Evolutionary conservation across 257 asterid genomes (phyloP).

Genomic region (Plantago elongata): DNA sequence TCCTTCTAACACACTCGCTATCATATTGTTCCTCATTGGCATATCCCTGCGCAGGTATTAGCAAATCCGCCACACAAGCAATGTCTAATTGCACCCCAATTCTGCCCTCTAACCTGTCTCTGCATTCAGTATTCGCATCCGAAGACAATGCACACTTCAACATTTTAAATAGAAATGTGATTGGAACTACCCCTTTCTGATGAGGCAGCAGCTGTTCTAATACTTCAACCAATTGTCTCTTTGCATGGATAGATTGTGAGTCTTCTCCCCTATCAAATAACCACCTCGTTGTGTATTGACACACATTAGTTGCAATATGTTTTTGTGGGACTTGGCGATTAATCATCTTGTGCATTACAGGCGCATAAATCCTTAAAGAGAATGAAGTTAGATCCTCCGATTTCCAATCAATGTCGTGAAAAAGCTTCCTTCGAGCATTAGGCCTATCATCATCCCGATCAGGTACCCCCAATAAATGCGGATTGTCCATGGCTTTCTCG

Average conservation of each 20-base stretch:
- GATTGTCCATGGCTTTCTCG: conserved; percentile 39
- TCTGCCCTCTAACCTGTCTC: conserved; percentile 41
- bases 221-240: conserved; percentile 55
- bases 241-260: conserved; percentile 17
- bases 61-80: conserved; percentile 46
- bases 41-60: conserved; percentile 59
- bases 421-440: conserved; percentile 54
- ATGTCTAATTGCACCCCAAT: conserved; percentile 63
- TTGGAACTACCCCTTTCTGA: conserved; percentile 33
- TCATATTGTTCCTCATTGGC: conserved; percentile 53
- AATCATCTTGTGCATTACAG: conserved; percentile 40
- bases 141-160: conserved; percentile 43
- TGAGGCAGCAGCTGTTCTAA: conserved; percentile 46
- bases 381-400: conserved; percentile 50
- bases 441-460: conserved; percentile 41
- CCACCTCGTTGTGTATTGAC: conserved; percentile 54
- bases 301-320: conserved; percentile 45
- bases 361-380: conserved; percentile 42
- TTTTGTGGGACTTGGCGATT: conserved; percentile 40
- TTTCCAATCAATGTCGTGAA: conserved; percentile 40
- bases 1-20: conserved; percentile 56
- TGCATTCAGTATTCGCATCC: conserved; percentile 49
- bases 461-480: conserved; percentile 51
- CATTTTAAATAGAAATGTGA: conserved; percentile 46
- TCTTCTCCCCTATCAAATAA: conserved; percentile 30